Conservation (phyloP, 163 green algal species). For the Scenedesmus sp. region DNA sequence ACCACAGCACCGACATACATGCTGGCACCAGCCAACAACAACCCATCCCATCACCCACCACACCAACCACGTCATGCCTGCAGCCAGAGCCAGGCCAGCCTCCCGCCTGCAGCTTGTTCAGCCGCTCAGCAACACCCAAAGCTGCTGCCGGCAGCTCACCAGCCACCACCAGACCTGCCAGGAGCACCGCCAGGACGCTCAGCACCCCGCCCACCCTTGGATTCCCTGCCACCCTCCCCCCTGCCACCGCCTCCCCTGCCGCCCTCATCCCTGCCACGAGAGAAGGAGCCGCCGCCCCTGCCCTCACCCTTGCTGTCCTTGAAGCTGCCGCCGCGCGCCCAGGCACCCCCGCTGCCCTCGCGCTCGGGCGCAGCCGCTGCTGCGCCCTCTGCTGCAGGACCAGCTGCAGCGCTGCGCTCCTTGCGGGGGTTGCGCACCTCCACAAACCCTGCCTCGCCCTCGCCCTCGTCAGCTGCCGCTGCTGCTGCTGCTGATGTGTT, state of each 20-base stretch:
- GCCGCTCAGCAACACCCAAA: neutral
- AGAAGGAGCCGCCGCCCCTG: neutral
- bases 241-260: conserved; percentile 25
- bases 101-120: neutral
- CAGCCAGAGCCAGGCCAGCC: neutral
- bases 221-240: neutral
- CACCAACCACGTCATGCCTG: neutral
- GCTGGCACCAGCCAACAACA: neutral
- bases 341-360: neutral
- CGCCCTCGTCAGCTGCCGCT: conserved; percentile 7
- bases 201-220: conserved; percentile 4
- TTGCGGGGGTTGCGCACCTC: conserved; percentile 24
- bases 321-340: neutral
- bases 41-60: neutral
- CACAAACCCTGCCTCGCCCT: conserved; percentile 32
- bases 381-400: neutral
- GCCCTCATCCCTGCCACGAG: neutral
- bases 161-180: conserved; percentile 28
- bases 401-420: conserved; percentile 18
- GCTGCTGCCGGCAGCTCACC: neutral
- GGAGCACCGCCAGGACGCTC: neutral
- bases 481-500: neutral
- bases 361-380: neutral
- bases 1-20: neutral
- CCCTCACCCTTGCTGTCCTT: neutral